Percentiles rank a stretch among this genome's conserved stretches.
These are phyloP conservation scores for Parathielavia appendiculata DNA, from an alignment of 495 filamentous ascomycete genomes.

Conservation along the genomic window DNA sequence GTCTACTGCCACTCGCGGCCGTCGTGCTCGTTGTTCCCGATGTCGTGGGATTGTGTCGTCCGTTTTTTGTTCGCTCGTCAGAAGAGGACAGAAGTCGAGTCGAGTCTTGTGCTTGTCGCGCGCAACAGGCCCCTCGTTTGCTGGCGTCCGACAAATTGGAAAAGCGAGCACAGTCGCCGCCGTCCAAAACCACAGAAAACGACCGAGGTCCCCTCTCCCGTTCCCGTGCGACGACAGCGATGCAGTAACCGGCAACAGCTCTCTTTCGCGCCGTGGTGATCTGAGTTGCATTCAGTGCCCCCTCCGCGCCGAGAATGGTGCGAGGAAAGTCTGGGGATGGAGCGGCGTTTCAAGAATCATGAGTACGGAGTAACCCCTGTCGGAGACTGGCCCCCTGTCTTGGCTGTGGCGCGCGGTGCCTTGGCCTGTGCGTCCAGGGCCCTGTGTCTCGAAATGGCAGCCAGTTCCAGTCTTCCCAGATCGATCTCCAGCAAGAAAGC, in stretches of 20 bases:
- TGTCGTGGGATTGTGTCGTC: not conserved
- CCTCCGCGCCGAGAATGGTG: constrained; percentile 16
- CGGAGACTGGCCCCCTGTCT: constrained; percentile 20
- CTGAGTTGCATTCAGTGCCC: constrained; percentile 15
- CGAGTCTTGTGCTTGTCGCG: not conserved
- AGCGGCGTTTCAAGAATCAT: constrained; percentile 28
- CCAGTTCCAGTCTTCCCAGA: not conserved
- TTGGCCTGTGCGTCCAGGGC: not conserved
- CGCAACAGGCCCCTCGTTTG: not conserved
- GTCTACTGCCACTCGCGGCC: not conserved
- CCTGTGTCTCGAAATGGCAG: not conserved
- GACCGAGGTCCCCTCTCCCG: not conserved
- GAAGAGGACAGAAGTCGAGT: constrained; percentile 12
- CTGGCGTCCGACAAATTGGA: not conserved
- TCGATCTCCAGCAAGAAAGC: too few species aligned
- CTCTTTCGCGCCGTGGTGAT: constrained; percentile 13
- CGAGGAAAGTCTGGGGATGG: constrained; percentile 20
- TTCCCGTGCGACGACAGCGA: not conserved
- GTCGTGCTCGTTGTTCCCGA: not conserved
- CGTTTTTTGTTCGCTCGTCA: constrained; percentile 2
- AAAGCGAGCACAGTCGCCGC: not conserved
- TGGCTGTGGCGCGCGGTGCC: constrained; percentile 8
- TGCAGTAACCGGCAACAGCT: not conserved
- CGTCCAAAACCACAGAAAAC: not conserved
- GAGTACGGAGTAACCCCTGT: constrained; percentile 22